Conservation (phyloP, 768 basidiomycete species). For the Macrolepiota fuliginosa region DNA sequence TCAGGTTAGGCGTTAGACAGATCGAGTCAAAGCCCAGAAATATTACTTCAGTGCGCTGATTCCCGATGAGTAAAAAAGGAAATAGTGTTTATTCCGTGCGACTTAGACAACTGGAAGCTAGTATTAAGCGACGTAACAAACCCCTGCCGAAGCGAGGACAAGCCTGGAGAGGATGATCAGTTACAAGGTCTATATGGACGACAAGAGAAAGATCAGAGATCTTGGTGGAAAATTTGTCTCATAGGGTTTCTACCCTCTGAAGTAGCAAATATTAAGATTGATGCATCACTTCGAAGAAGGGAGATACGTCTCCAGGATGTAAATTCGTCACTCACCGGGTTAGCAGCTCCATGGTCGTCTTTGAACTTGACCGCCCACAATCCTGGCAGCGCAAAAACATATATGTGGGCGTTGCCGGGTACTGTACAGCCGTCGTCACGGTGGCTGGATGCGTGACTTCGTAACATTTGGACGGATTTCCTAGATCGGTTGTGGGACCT, state of each 20-base stretch:
- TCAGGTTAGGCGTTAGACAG: too few species aligned
- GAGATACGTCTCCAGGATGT: background rate
- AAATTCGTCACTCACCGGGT: background rate
- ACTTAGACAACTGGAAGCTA: background rate
- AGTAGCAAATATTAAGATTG: conserved; percentile 80
- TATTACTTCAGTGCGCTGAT: background rate
- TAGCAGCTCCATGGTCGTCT: background rate
- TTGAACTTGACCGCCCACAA: background rate
- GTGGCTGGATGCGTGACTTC: conserved; percentile 55
- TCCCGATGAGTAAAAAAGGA: background rate
- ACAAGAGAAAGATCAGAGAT: conserved; percentile 58
- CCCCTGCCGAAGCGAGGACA: background rate
- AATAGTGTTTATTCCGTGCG: background rate
- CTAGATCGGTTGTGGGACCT: conserved; percentile 29
- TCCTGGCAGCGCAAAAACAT: conserved; percentile 12
- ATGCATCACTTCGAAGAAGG: conserved; percentile 32
- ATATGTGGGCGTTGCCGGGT: conserved; percentile 29
- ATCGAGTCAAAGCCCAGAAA: background rate
- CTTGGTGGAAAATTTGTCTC: conserved; percentile 76
- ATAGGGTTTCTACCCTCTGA: conserved; percentile 68
- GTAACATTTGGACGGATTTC: conserved; percentile 13
- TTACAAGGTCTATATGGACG: background rate
- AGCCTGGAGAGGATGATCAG: background rate
- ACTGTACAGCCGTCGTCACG: conserved; percentile 62
- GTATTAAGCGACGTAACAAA: background rate